Evolutionary conservation across 345 rosid genomes (phyloP), one percentile per base, ranked within the genome.

Genomic region (Melaleuca alternifolia): DNA sequence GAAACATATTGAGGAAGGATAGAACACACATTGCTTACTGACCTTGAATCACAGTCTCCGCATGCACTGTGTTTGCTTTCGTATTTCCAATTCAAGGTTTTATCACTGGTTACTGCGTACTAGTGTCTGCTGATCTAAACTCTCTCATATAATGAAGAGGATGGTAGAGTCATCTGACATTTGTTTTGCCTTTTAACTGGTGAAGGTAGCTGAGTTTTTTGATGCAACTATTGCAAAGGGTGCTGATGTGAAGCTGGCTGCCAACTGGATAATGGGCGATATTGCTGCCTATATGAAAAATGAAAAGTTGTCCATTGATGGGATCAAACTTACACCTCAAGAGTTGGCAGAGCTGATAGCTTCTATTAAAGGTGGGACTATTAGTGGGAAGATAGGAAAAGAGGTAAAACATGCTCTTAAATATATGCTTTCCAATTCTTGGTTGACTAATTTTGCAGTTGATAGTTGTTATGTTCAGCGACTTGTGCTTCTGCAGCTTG

Each of bases 251-350:
- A 95, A 95, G 91, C 88, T 88, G 87, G 94, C 96, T 41, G 92
- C 97, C 82, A 97, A 96, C 89, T 95, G 99, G 99, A 91, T 97
- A 86, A 97, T 96, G 97, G 92, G 99, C 15, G 99, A 97, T 89
- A 94, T 97, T 84, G 98, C 97, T 33, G 98, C 97, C 53, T 94
- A 94, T 87, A 88, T 95, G 95, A 97, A 97, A 88, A 94, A 96
- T 85, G 98, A 96, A 85, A 91, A 93, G 89, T 90, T 97, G 85
- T 92, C 97, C 62, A 93, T 95, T 87, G 92, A 88, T 82, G 95
- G 95, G 52, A 92, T 95, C 85, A 96, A 95, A 87, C 98, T 97
- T 87, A 89, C 88, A n/a, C 92, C 99, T 1, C 85, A 88, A 79
- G 97, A 97, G 93, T 92, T 97, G 51, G 94, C 95, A 84, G 98